These are phyloP conservation scores for Coniochaeta sp. DNA, from an alignment of 2,329 filamentous ascomycete genomes.

Conservation along the genomic window DNA sequence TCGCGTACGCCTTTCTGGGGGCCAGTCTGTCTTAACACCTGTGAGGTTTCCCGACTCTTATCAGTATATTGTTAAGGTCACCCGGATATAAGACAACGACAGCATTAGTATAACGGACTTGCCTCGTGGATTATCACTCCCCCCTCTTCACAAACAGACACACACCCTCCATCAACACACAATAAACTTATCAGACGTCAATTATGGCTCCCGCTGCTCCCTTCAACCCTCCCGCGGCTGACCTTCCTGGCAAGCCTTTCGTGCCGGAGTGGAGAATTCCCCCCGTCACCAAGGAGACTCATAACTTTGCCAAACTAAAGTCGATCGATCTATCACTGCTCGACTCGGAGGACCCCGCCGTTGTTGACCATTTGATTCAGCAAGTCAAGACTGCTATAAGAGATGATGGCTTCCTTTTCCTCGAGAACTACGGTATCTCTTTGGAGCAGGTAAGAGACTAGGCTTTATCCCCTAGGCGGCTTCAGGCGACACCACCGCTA, in stretches of 20 bases:
- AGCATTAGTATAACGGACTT: too few relatives aligned
- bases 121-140: too few relatives aligned
- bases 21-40: too few relatives aligned
- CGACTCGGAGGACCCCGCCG: constrained; percentile 29
- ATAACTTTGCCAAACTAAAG: constrained; percentile 32
- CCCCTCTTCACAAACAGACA: constrained; percentile 1
- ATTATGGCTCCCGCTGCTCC: constrained; percentile 23
- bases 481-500: too few relatives aligned
- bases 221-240: constrained; percentile 30
- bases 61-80: too few relatives aligned
- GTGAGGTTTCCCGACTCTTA: too few relatives aligned
- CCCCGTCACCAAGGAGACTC: constrained; percentile 32
- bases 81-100: too few relatives aligned
- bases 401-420: constrained; percentile 36
- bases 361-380: constrained; percentile 33
- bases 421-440: constrained; percentile 42
- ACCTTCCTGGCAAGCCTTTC: constrained; percentile 30
- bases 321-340: constrained; percentile 35
- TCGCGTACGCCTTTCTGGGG: too few relatives aligned
- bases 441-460: constrained; percentile 23
- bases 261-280: constrained; percentile 36
- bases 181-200: not conserved
- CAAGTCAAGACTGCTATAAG: constrained; percentile 33
- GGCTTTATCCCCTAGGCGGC: too few relatives aligned
- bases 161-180: not conserved